Percentiles rank a stretch among this genome's conserved stretches.
phyloP scores from a whole-genome alignment of 768 basidiomycete species.

The Panaeolus papilionaceus region DNA sequence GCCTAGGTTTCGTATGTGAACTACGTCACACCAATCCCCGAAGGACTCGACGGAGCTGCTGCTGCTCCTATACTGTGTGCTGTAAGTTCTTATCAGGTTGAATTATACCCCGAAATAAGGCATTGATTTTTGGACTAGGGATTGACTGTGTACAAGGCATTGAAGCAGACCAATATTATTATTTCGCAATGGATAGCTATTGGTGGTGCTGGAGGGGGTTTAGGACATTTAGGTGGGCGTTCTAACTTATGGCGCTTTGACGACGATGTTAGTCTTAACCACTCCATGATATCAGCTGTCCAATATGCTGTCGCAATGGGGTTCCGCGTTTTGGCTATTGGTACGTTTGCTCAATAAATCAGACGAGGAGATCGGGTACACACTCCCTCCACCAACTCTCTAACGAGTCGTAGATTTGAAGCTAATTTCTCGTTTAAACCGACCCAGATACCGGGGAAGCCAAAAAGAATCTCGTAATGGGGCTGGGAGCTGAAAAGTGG shows the following conservation, averaged over 20 bases:
- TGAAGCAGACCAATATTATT: conserved; percentile 64
- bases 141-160: conserved; percentile 80
- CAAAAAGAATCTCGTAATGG: conserved; percentile 64
- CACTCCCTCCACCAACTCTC: background rate
- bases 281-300: conserved; percentile 46
- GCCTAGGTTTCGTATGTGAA: conserved; percentile 63
- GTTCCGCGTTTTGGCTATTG: conserved; percentile 63
- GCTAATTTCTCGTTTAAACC: conserved; percentile 28
- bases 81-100: conserved; percentile 39
- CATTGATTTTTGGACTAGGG: conserved; percentile 47
- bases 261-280: background rate
- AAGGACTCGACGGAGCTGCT: conserved; percentile 61
- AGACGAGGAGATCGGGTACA: background rate
- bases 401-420: background rate
- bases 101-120: background rate
- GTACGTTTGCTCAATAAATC: conserved; percentile 27
- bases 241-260: background rate
- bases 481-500: conserved; percentile 68
- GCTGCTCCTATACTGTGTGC: conserved; percentile 80
- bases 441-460: conserved; percentile 74
- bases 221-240: conserved; percentile 71
- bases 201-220: conserved; percentile 78
- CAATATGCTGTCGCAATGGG: conserved; percentile 84
- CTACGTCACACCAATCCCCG: conserved; percentile 81
- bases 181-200: conserved; percentile 79